Evolutionary conservation across 1,284 basidiomycete genomes (phyloP).

Genomic region (Irpex sp.): DNA sequence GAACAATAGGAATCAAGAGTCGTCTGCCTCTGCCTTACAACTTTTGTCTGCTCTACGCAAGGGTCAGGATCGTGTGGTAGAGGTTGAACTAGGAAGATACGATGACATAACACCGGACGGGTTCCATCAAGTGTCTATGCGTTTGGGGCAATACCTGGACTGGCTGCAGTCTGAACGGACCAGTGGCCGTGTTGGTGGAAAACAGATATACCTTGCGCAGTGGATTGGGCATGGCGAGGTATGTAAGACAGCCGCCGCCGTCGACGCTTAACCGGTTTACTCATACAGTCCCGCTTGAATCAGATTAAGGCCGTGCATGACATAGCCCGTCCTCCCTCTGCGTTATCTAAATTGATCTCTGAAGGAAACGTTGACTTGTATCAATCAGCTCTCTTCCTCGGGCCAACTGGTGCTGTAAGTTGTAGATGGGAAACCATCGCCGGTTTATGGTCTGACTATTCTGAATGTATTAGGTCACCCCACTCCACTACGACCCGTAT

Average conservation of each 20-base stretch:
- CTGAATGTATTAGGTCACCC: constrained; percentile 18
- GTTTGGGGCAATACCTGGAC: constrained; percentile 19
- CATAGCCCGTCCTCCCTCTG: neutral
- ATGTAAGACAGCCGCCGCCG: neutral
- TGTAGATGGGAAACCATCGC: neutral
- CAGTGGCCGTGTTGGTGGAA: constrained; percentile 5
- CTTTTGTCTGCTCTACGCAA: neutral
- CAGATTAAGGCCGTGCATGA: constrained; percentile 1
- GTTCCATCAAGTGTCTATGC: constrained; percentile 18
- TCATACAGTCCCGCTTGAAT: neutral
- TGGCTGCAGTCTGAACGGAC: constrained; percentile 16
- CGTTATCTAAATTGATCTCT: neutral
- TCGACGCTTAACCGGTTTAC: neutral
- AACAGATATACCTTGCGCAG: constrained; percentile 25
- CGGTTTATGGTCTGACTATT: neutral
- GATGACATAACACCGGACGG: constrained; percentile 9
- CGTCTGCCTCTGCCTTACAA: neutral
- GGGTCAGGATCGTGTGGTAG: constrained; percentile 17
- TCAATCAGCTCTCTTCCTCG: constrained; percentile 23
- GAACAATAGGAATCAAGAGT: neutral
- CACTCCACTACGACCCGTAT: constrained; percentile 25
- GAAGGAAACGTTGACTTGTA: constrained; percentile 19
- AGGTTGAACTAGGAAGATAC: constrained; percentile 24
- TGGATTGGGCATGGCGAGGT: constrained; percentile 24
- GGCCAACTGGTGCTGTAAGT: constrained; percentile 21